Conservation (phyloP, 2,329 filamentous ascomycete genomes). For the Trichoderma sp. region DNA sequence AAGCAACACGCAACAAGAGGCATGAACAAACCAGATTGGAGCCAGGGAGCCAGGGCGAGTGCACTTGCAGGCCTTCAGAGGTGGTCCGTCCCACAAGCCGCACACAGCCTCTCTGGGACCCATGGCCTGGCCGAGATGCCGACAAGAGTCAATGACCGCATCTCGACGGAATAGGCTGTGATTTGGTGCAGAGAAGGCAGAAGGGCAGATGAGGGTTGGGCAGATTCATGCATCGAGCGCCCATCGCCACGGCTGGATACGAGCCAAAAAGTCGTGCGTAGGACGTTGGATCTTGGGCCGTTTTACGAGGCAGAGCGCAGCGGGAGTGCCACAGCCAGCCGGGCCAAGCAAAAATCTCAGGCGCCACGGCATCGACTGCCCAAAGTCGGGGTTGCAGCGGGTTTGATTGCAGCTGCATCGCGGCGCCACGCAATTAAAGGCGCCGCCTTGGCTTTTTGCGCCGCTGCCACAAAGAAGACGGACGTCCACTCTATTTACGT, state of each 20-base stretch:
- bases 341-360: not conserved
- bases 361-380: constrained; percentile 7
- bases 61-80: not conserved
- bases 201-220: not conserved
- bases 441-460: constrained; percentile 11
- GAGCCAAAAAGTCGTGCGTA: not conserved
- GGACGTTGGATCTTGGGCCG: not conserved
- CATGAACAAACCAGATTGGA: not conserved
- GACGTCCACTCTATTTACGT: not conserved
- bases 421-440: constrained; percentile 20
- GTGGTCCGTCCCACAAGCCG: constrained; percentile 10
- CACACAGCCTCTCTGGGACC: constrained; percentile 21
- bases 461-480: not conserved
- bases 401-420: constrained; percentile 20
- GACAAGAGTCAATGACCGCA: constrained; percentile 20
- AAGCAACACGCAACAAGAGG: not conserved
- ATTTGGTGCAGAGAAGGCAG: not conserved
- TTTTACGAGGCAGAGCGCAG: not conserved
- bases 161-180: not conserved
- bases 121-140: constrained; percentile 15
- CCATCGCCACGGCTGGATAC: not conserved
- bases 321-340: not conserved
- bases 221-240: not conserved
- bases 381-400: not conserved
- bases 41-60: not conserved